These are phyloP conservation scores for Lasiodiplodia sp. DNA, from an alignment of 2,329 filamentous ascomycete species.

Conservation along the genomic window DNA sequence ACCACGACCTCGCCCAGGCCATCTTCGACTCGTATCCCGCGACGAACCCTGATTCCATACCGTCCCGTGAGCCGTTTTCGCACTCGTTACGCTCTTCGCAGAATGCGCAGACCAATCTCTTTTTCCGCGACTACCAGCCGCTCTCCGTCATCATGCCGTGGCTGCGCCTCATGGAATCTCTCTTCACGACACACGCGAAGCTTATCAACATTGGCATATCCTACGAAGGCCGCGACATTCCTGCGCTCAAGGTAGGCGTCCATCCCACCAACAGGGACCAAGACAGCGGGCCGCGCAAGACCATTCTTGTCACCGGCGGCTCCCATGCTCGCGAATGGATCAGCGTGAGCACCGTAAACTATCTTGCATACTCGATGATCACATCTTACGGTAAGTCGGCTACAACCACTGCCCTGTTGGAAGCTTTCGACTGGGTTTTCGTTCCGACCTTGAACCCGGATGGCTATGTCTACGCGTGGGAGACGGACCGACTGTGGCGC, in stretches of 20 bases:
- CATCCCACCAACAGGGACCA: conserved; percentile 58
- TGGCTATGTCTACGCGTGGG: conserved; percentile 93
- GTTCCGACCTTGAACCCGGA: conserved; percentile 92
- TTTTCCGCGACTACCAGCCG: conserved; percentile 93
- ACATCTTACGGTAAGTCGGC: conserved; percentile 78
- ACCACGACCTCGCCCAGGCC: conserved; percentile 72
- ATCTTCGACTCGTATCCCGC: conserved; percentile 79
- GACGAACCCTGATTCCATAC: conserved; percentile 42
- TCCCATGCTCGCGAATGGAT: conserved; percentile 98
- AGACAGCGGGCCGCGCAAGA: conserved; percentile 67
- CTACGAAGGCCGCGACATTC: conserved; percentile 86
- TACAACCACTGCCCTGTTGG: conserved; percentile 76
- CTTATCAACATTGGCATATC: conserved; percentile 81
- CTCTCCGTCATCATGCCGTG: conserved; percentile 84
- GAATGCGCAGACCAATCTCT: conserved; percentile 64
- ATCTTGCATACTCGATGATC: conserved; percentile 87
- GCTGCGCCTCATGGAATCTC: conserved; percentile 88
- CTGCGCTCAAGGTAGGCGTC: conserved; percentile 77
- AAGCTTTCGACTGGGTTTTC: conserved; percentile 86
- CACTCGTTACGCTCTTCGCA: conserved; percentile 41
- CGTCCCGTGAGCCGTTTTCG: conserved; percentile 37
- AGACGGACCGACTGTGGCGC: conserved; percentile 89
- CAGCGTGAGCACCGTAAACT: conserved; percentile 87
- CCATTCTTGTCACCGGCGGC: conserved; percentile 82
- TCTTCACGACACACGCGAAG: conserved; percentile 83